phyloP scores from a whole-genome alignment of 331 rosid genomes.

The Malus hybrid region DNA sequence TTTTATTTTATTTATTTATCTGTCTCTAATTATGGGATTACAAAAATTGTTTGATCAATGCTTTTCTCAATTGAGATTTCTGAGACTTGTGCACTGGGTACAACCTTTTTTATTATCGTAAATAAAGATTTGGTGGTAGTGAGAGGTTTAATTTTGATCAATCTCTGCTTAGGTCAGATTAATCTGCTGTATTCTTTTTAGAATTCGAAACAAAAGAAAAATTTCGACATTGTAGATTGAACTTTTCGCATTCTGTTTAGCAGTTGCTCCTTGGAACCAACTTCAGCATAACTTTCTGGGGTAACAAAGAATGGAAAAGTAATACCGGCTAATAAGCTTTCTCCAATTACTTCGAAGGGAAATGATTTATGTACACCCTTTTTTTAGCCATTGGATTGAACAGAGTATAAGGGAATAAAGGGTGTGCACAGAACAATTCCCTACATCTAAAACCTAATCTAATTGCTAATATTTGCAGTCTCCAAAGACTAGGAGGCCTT shows the following conservation, averaged over 20 bases:
- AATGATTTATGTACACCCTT: too few relatives aligned
- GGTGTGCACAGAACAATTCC: too few relatives aligned
- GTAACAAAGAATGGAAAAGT: not conserved
- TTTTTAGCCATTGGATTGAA: too few relatives aligned
- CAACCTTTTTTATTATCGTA: too few relatives aligned
- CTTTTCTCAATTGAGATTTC: too few relatives aligned
- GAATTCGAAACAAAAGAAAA: not conserved
- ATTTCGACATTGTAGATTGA: not conserved
- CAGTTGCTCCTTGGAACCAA: not conserved
- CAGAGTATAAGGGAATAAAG: too few relatives aligned
- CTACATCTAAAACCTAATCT: not conserved
- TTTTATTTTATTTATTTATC: not conserved
- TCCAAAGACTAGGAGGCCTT: conserved; percentile 52
- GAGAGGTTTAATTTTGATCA: not conserved
- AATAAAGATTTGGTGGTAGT: not conserved
- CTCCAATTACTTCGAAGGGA: too few relatives aligned
- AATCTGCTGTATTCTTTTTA: not conserved
- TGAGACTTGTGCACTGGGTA: too few relatives aligned
- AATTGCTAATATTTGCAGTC: conserved; percentile 26
- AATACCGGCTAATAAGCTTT: not conserved
- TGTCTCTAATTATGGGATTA: not conserved
- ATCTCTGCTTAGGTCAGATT: not conserved
- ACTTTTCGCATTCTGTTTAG: not conserved
- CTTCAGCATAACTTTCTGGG: not conserved
- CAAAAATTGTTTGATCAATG: not conserved